A percentile compares a stretch with the other conserved stretches of the same genome.
Evolutionary conservation across 1,139 yeast species (phyloP).

Genomic region (Geotrichum carabidarum): DNA sequence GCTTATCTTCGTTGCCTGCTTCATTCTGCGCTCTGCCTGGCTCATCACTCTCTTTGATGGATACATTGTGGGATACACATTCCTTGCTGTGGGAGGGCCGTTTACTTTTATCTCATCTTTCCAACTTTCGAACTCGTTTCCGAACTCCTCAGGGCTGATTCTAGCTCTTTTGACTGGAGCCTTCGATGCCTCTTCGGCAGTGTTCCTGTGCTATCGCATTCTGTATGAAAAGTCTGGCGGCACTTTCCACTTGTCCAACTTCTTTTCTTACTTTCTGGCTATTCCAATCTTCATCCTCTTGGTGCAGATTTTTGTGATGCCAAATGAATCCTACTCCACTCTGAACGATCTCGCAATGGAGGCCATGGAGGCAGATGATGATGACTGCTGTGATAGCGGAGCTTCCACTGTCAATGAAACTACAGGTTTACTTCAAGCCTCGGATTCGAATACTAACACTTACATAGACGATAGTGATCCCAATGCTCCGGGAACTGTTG

Average conservation of each 20-base stretch:
- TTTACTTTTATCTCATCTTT: constrained; percentile 75
- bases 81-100: constrained; percentile 78
- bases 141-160: constrained; percentile 62
- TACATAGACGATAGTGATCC: constrained; percentile 12
- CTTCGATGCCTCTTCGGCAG: constrained; percentile 71
- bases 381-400: constrained; percentile 21
- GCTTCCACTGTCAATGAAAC: constrained; percentile 20
- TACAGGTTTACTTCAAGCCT: constrained; percentile 17
- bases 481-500: constrained; percentile 11
- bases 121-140: constrained; percentile 71
- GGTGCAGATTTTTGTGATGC: constrained; percentile 77
- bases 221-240: constrained; percentile 46
- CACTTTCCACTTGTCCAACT: constrained; percentile 43
- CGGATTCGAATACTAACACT: neutral
- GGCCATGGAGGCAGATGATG: constrained; percentile 22
- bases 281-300: constrained; percentile 70
- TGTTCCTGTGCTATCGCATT: constrained; percentile 62
- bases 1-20: constrained; percentile 51
- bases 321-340: constrained; percentile 66
- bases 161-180: constrained; percentile 72
- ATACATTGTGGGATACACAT: constrained; percentile 57
- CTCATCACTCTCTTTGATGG: constrained; percentile 47
- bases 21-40: constrained; percentile 42
- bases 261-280: constrained; percentile 60
- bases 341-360: constrained; percentile 52